Evolutionary conservation across 306 rosid genomes (phyloP), one percentile per base, ranked within the genome.

Genomic region (Pueraria montana): DNA sequence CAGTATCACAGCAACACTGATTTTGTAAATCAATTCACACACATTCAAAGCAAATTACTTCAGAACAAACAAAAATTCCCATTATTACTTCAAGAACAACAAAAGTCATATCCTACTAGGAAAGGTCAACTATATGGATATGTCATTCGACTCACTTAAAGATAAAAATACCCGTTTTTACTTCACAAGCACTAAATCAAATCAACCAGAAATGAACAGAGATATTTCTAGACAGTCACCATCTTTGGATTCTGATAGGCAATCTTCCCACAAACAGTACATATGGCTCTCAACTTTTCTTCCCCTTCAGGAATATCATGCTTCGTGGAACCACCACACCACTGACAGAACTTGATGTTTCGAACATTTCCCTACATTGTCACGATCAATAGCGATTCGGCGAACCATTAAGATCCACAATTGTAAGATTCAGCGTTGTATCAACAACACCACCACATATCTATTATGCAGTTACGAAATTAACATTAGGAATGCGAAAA

Each of bases 171-270:
- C 10, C 10, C 17, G 6, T 4, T 50, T 42, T 32, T 21, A 78
- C 67, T 78, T 59, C 67, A 63, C 40, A 36, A 24, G 48, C 71
- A 79, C 65, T 68, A 64, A 69, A 62, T 40, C 36, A 61, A 46
- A 81, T 83, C 40, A 82, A 86, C n/a, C 21, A 73, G 80, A 80
- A 76, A 56, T 81, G 27, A 73, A 18, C 24, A 30, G 3, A 69
- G 21, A 40, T 72, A 38, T 9, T 72, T n/a, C 21, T 5, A 74
- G 49, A 21, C 8, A 71, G 84, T 80, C 81, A 93, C 99, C 99
- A 95, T 93, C 84, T 95, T 95, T 8, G 99, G 99, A 86, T 95
- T 95, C 86, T 92, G 93, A 86, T 95, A 95, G 32, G 95, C 78
- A 84, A 95, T 89, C 83, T 74, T 93, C 63, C 85, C 96, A 80